Evolutionary conservation across 2,329 filamentous ascomycete genomes (phyloP).

Genomic region (Penicillium sp.): DNA sequence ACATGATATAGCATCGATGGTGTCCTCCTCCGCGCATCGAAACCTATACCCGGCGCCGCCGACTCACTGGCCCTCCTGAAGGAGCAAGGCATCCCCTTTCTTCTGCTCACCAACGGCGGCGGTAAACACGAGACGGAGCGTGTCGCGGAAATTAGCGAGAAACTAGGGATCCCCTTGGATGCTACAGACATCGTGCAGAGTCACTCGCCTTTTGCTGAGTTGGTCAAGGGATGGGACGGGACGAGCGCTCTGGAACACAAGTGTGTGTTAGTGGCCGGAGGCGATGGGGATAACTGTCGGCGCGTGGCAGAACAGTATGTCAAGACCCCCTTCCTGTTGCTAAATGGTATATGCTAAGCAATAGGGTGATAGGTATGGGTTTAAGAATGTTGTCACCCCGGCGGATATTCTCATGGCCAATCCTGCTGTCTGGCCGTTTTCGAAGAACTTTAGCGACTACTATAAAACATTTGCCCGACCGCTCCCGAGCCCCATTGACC

Average conservation of each 20-base stretch:
- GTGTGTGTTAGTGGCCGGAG: slow-evolving; percentile 72
- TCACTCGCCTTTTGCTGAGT: slow-evolving; percentile 81
- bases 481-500: slow-evolving; percentile 35
- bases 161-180: slow-evolving; percentile 63
- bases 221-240: slow-evolving; percentile 59
- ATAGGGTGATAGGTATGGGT: slow-evolving; percentile 58
- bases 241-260: slow-evolving; percentile 56
- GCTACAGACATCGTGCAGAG: slow-evolving; percentile 77
- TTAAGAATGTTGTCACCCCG: slow-evolving; percentile 77
- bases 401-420: slow-evolving; percentile 76
- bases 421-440: slow-evolving; percentile 80
- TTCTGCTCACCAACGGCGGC: slow-evolving; percentile 93
- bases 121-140: slow-evolving; percentile 76
- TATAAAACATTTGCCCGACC: slow-evolving; percentile 52
- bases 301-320: slow-evolving; percentile 65
- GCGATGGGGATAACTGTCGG: slow-evolving; percentile 64
- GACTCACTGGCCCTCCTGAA: slow-evolving; percentile 72
- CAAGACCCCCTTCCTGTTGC: background rate
- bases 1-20: slow-evolving; percentile 70
- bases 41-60: slow-evolving; percentile 73
- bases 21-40: slow-evolving; percentile 80
- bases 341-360: background rate
- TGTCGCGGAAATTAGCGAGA: slow-evolving; percentile 65
- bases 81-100: slow-evolving; percentile 76
- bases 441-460: slow-evolving; percentile 60